These are phyloP conservation scores for Agrostemma githago DNA, from an alignment of 148 eudicot genomes.

Conservation along the genomic window DNA sequence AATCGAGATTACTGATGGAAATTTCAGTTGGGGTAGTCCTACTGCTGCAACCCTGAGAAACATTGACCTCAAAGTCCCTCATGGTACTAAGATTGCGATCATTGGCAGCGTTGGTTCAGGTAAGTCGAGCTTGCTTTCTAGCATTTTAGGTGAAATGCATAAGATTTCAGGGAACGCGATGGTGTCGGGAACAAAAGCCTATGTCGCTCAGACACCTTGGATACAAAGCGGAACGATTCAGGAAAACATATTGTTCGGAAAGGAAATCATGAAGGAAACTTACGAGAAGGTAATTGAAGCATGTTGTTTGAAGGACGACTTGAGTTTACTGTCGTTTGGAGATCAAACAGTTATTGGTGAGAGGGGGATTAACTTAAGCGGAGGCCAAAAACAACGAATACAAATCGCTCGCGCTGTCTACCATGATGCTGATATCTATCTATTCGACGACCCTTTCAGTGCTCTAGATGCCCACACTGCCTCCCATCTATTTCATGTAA, in stretches of 20 bases:
- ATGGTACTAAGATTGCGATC: slow-evolving; percentile 40
- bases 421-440: slow-evolving; percentile 20
- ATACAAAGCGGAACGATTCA: slow-evolving; percentile 46
- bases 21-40: slow-evolving; percentile 36
- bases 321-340: slow-evolving; percentile 43
- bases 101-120: slow-evolving; percentile 1
- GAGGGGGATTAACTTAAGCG: slow-evolving; percentile 49
- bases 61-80: slow-evolving; percentile 17
- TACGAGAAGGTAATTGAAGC: slow-evolving; percentile 46
- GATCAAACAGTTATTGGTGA: slow-evolving; percentile 52
- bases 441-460: slow-evolving; percentile 38
- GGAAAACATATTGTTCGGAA: slow-evolving; percentile 47
- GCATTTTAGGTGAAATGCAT: slow-evolving; percentile 45
- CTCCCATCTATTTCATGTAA: slow-evolving; percentile 36
- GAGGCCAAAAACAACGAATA: slow-evolving; percentile 33
- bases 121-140: no score
- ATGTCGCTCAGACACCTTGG: slow-evolving; percentile 50
- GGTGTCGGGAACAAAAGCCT: slow-evolving; percentile 34
- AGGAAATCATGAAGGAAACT: slow-evolving; percentile 27
- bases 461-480: slow-evolving; percentile 51
- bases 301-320: slow-evolving; percentile 41
- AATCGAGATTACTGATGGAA: slow-evolving; percentile 43
- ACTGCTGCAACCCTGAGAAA: slow-evolving; percentile 32
- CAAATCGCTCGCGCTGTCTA: slow-evolving; percentile 24
- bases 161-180: slow-evolving; percentile 33